Percentiles rank a stretch among this genome's conserved stretches.
These are phyloP conservation scores for Aphanomyces cochlioides DNA, from an alignment of 352 stramenopile genomes.

Conservation along the genomic window DNA sequence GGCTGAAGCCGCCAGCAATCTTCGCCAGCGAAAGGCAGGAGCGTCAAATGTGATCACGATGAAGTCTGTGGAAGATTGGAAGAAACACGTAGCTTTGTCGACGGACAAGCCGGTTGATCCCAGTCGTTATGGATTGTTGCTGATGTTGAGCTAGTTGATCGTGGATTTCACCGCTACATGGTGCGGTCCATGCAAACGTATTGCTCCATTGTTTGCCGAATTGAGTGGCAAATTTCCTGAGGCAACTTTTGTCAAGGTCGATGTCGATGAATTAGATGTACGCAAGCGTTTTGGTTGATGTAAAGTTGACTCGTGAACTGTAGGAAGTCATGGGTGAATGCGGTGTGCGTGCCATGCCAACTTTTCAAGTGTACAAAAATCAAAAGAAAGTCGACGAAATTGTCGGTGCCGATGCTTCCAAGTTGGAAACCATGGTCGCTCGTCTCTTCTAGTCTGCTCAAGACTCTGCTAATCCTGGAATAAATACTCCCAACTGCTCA, in stretches of 20 bases:
- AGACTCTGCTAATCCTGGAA: not conserved
- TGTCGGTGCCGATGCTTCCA: conserved; percentile 57
- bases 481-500: not conserved
- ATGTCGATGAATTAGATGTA: conserved; percentile 67
- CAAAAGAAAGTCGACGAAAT: conserved; percentile 87
- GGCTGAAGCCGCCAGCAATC: not conserved
- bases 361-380: conserved; percentile 94
- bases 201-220: conserved; percentile 81
- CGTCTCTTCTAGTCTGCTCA: conserved; percentile 4
- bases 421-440: conserved; percentile 21
- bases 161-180: conserved; percentile 88
- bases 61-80: conserved; percentile 15
- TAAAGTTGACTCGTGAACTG: not conserved
- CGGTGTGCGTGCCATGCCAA: conserved; percentile 91
- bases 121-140: too few relatives aligned
- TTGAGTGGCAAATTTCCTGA: conserved; percentile 80
- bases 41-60: conserved; percentile 26
- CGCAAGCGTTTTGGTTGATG: not conserved
- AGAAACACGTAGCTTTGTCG: conserved; percentile 26
- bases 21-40: conserved; percentile 25
- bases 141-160: conserved; percentile 36
- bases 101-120: conserved; percentile 14
- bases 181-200: conserved; percentile 85
- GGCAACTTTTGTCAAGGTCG: conserved; percentile 85
- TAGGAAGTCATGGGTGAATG: conserved; percentile 29